Evolutionary conservation across 139 green algal species (phyloP).

Genomic region (Tetradesmus lagerheimii): DNA sequence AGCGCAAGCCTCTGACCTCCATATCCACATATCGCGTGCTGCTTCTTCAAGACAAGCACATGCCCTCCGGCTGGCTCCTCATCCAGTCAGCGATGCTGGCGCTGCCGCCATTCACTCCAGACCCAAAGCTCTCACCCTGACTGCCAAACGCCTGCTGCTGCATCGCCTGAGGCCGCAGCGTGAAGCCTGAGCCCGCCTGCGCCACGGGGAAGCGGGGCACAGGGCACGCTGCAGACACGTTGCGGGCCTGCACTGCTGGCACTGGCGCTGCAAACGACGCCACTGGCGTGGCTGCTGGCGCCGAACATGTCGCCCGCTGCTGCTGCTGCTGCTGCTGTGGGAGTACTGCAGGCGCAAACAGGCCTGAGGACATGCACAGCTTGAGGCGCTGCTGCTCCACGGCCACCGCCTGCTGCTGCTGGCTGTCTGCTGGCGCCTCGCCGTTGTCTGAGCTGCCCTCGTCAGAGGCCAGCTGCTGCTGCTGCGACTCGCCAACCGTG

Average conservation of each 20-base stretch:
- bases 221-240: background rate
- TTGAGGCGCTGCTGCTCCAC: background rate
- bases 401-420: background rate
- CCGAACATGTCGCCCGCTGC: background rate
- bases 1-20: no score
- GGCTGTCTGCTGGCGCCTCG: background rate
- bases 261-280: background rate
- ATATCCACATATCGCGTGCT: background rate
- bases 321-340: constrained; percentile 23
- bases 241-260: background rate
- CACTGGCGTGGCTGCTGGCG: background rate
- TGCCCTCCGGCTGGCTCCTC: background rate
- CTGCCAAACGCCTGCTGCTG: background rate
- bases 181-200: background rate
- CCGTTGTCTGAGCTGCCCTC: background rate
- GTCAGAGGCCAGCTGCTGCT: background rate
- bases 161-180: background rate
- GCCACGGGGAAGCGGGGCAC: background rate
- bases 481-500: background rate
- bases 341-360: background rate
- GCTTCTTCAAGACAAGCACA: background rate
- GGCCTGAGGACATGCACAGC: constrained; percentile 10
- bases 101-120: constrained; percentile 18
- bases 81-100: constrained; percentile 22
- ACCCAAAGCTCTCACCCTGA: background rate